Base-by-base conservation (phyloP, 805 yeast genomes). In the Cyberlindnera bimundalis region DNA sequence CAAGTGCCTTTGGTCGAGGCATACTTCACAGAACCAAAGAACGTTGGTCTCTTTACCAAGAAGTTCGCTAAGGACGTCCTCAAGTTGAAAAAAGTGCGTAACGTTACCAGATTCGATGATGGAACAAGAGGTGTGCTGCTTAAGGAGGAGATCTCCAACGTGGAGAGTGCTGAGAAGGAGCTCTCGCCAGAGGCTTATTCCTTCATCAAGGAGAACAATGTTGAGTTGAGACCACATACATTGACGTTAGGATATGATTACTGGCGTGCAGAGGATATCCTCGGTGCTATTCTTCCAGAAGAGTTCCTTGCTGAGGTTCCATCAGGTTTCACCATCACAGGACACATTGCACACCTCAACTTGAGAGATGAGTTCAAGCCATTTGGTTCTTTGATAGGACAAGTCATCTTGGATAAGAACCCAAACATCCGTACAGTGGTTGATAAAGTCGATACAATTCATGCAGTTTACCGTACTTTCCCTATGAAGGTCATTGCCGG, bases 401-500 rank as follows among this genome's bases (percentile, higher is more conserved):
- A 88, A 59, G 88, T 91, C 1, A 79, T 91, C 19, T 63, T 93
- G 41, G 97, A 91, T 64, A 93, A 93, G 58, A 60, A 60, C 30
- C 74, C 87, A 5, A 75, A 79, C 40, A 74, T 93, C 17, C 76
- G 74, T 41, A 90, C 97, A 0, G 98, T 93, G 9, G 99, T 93
- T 10, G 93, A 90, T 62, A 93, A 93, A 61, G 73, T 86, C 7
- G 91, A 89, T 53, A 70, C 88, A 1, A 93, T 93, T 39, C 95
- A 84, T 36, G 83, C 95, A 2, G 78, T 82, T 47, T 93, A 83
- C 63, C 74, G 99, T 48, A 93, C 98, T 0, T 93, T 93, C 65
- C 79, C 79, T 17, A 91, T 93, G 98, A 87, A 90, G 47, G 81
- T 95, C 0, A 70, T 93, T 38, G 99, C 98, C 0, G 98, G 99